Evolutionary conservation across 768 basidiomycete genomes (phyloP).

Genomic region (Lentinus brumalis): DNA sequence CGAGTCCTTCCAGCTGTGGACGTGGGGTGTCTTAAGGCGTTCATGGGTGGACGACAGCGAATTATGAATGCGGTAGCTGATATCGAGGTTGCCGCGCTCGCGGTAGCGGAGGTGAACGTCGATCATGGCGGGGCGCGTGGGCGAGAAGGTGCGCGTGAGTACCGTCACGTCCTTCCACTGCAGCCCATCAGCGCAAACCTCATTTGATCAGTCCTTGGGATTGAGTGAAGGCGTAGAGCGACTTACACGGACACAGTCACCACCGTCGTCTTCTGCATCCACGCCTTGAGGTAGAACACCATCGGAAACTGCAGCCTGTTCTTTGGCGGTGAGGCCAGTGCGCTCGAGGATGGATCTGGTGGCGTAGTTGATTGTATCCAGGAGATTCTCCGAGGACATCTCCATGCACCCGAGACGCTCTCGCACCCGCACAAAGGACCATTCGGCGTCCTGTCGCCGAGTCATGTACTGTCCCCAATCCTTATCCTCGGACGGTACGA

Average conservation of each 20-base stretch:
- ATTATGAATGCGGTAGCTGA: slow-evolving; percentile 2
- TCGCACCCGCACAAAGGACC: background rate
- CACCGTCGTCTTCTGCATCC: background rate
- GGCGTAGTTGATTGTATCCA: background rate
- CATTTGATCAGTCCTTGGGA: background rate
- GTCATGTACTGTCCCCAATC: background rate
- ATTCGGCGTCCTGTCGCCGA: background rate
- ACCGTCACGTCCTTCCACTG: background rate
- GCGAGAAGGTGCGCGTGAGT: background rate
- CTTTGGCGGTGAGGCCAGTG: background rate
- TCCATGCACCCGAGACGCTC: background rate
- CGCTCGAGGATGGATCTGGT: background rate
- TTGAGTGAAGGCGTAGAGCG: background rate
- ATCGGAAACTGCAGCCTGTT: background rate
- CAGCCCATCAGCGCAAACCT: background rate
- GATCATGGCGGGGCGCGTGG: background rate
- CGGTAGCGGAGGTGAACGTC: background rate
- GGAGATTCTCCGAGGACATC: background rate
- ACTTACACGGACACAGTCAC: background rate
- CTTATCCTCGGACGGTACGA: background rate
- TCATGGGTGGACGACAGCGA: background rate
- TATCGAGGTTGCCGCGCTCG: background rate
- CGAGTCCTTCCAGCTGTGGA: background rate
- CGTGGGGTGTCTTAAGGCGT: background rate
- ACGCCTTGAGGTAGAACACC: background rate